Evolutionary conservation across 129 eudicot genomes (phyloP), one percentile per base, ranked within the genome.

Genomic region (Scalesia atractyloides): DNA sequence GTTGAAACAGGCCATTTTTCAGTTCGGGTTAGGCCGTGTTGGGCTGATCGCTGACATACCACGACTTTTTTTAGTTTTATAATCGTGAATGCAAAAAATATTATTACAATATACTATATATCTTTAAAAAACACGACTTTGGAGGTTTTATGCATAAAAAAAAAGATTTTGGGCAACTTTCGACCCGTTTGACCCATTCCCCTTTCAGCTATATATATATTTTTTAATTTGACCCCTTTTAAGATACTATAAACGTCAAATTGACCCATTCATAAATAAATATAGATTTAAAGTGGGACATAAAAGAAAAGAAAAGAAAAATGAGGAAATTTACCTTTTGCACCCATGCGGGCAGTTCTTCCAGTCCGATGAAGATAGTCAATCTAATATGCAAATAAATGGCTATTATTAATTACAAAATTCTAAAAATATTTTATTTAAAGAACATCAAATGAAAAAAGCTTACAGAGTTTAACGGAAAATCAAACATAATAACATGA

Each of bases 261-360:
- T n/a, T n/a, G n/a, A n/a, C n/a, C n/a, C n/a, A n/a, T n/a, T n/a
- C n/a, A n/a, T n/a, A n/a, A 61, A 33, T 74, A 18, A 11, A 20
- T 4, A 36, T 19, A 4, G 39, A 14, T 63, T 63, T 53, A 48
- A 13, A 64, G n/a, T 50, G 7, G 20, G 44, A 46, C 33, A 69
- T 24, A 73, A 12, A 39, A 34, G 18, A 44, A 26, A 39, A 34
- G 18, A 44, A 26, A n/a, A 57, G 36, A 19, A 41, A 48, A 26
- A 16, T 9, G 26, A 39, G 16, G 30, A 26, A 15, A 4, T 11
- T 41, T 80, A 92, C 98, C 98, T 87, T 92, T 92, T 43, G 97
- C 99, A 47, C 99, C 98, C 97, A 94, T 94, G 66, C 97, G 94
- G 56, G 99, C 96, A 69, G 99, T 94, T 79, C 96, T 90, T 77